phyloP scores from a whole-genome alignment of 164 flowering plant genomes.

The Stephania cephalantha region DNA sequence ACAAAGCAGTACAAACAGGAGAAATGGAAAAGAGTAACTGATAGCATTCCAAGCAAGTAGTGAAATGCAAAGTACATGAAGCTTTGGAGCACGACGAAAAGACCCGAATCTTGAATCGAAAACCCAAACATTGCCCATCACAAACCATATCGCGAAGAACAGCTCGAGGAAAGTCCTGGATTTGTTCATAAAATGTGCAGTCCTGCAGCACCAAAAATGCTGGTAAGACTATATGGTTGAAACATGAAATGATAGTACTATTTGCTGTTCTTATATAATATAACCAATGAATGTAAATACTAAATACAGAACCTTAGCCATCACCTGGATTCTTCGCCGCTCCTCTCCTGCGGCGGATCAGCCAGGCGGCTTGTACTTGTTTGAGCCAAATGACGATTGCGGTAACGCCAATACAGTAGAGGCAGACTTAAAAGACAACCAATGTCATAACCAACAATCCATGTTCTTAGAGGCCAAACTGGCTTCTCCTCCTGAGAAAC shows the following conservation, averaged over 20 bases:
- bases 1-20: slow-evolving; percentile 73
- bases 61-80: slow-evolving; percentile 68
- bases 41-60: slow-evolving; percentile 91
- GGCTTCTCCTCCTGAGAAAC: slow-evolving; percentile 65
- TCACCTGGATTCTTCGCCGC: slow-evolving; percentile 65
- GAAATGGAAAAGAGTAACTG: slow-evolving; percentile 91
- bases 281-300: too few species aligned
- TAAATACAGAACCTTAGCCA: not conserved
- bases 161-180: slow-evolving; percentile 72
- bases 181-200: slow-evolving; percentile 52
- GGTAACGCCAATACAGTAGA: slow-evolving; percentile 63
- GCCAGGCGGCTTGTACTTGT: slow-evolving; percentile 27
- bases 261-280: too few species aligned
- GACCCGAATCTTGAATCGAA: slow-evolving; percentile 73
- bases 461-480: slow-evolving; percentile 82
- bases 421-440: slow-evolving; percentile 64
- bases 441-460: slow-evolving; percentile 75
- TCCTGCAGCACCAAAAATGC: slow-evolving; percentile 28
- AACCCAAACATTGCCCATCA: slow-evolving; percentile 98
- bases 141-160: slow-evolving; percentile 97
- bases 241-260: not conserved
- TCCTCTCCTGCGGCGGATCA: slow-evolving; percentile 55
- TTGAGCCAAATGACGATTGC: slow-evolving; percentile 27
- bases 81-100: slow-evolving; percentile 60
- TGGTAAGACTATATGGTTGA: not conserved